Percentiles rank a stretch among this genome's conserved stretches.
These are phyloP conservation scores for Cladosporium sp. DNA, from an alignment of 2,329 filamentous ascomycete species.

Conservation along the genomic window DNA sequence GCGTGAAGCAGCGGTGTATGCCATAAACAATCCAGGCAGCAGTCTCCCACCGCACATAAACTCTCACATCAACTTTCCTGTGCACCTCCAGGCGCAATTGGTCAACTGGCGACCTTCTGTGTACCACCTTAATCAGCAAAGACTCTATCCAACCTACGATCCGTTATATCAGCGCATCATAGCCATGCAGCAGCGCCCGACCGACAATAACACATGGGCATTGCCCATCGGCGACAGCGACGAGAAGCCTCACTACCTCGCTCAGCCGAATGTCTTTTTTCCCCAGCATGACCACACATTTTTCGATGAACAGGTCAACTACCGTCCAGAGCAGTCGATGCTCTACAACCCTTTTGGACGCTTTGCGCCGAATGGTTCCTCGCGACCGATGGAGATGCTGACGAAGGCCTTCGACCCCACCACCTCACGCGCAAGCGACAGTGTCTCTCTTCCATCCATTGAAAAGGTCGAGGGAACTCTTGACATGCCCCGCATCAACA, in stretches of 20 bases:
- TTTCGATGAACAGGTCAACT: slow-evolving; percentile 5
- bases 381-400: background rate
- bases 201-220: background rate
- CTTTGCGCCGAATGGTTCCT: background rate
- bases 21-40: background rate
- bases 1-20: background rate
- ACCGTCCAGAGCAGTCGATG: slow-evolving; percentile 1
- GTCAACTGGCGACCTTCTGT: background rate
- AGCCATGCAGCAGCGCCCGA: background rate
- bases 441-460: background rate
- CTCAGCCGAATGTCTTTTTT: background rate
- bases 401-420: background rate
- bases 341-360: background rate
- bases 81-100: slow-evolving; percentile 1
- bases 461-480: background rate
- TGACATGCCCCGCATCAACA: background rate
- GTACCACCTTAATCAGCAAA: background rate
- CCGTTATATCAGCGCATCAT: background rate
- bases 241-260: background rate
- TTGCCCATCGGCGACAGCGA: background rate
- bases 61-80: background rate
- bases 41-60: background rate
- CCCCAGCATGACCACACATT: background rate
- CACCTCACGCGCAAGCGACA: background rate
- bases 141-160: background rate